Evolutionary conservation across 2,329 filamentous ascomycete species (phyloP).

Genomic region (Colletotrichum tanaceti): DNA sequence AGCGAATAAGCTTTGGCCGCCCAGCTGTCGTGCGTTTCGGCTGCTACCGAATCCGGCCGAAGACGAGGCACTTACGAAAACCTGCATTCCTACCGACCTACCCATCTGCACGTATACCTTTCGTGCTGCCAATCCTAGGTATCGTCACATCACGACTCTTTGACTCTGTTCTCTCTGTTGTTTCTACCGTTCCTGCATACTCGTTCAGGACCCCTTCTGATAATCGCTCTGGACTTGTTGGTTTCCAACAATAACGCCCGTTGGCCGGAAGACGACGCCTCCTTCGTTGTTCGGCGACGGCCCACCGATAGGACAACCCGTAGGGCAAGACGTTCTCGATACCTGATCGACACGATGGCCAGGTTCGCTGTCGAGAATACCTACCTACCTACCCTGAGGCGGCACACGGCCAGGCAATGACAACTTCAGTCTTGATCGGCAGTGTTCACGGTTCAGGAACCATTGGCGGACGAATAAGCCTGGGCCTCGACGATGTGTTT

Average conservation of each 20-base stretch:
- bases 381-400: not conserved
- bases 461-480: not conserved
- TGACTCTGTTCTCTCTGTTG: not conserved
- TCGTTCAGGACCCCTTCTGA: too few species aligned
- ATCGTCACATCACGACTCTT: conserved; percentile 6
- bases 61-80: not conserved
- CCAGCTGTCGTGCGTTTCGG: conserved; percentile 32
- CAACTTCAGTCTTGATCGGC: not conserved
- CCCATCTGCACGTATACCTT: not conserved
- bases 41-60: conserved; percentile 34
- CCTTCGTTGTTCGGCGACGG: not conserved
- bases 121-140: not conserved
- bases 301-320: not conserved
- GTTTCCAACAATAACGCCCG: conserved; percentile 10
- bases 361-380: not conserved
- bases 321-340: not conserved
- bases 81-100: not conserved
- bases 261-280: not conserved
- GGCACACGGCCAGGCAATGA: not conserved
- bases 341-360: not conserved
- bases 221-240: not conserved
- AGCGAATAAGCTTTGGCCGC: conserved; percentile 30
- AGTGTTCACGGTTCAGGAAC: not conserved
- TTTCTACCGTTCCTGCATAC: conserved; percentile 17
- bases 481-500: not conserved